Percentiles rank a stretch among this genome's conserved stretches.
Evolutionary conservation across 768 basidiomycete genomes (phyloP).

Genomic region (Fomitopsis pulvina): DNA sequence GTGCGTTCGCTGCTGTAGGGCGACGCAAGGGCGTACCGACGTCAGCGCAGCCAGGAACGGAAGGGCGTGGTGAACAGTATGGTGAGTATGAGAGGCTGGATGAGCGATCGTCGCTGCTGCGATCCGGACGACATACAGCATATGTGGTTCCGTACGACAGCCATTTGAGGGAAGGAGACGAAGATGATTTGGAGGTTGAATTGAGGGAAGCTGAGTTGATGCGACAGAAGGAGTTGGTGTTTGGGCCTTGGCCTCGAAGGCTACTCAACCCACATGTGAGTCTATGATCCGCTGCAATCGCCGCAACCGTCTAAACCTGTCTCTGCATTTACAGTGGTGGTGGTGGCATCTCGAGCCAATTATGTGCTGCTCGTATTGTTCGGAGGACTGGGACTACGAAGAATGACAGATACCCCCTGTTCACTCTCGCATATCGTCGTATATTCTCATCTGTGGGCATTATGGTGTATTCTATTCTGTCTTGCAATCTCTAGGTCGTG

Average conservation of each 20-base stretch:
- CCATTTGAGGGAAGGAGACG: constrained; percentile 12
- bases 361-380: constrained; percentile 50
- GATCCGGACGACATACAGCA: constrained; percentile 17
- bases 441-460: not conserved
- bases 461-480: not conserved
- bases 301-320: not conserved
- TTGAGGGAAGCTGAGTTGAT: constrained; percentile 28
- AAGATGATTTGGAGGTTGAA: constrained; percentile 21
- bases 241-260: constrained; percentile 64
- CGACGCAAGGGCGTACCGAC: constrained; percentile 6
- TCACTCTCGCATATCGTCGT: not conserved
- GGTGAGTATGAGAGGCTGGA: constrained; percentile 19
- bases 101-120: constrained; percentile 36
- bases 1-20: constrained; percentile 19
- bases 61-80: constrained; percentile 9
- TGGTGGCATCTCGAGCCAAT: constrained; percentile 68
- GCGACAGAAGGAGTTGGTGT: constrained; percentile 47
- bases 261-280: constrained; percentile 65
- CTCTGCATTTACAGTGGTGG: constrained; percentile 59
- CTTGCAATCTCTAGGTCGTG: constrained; percentile 1
- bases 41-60: not conserved
- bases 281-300: constrained; percentile 8
- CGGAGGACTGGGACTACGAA: constrained; percentile 46
- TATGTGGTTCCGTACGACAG: constrained; percentile 17
- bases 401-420: constrained; percentile 21